Conservation (phyloP, 139 green algal species). For the Chloropicon primus region DNA sequence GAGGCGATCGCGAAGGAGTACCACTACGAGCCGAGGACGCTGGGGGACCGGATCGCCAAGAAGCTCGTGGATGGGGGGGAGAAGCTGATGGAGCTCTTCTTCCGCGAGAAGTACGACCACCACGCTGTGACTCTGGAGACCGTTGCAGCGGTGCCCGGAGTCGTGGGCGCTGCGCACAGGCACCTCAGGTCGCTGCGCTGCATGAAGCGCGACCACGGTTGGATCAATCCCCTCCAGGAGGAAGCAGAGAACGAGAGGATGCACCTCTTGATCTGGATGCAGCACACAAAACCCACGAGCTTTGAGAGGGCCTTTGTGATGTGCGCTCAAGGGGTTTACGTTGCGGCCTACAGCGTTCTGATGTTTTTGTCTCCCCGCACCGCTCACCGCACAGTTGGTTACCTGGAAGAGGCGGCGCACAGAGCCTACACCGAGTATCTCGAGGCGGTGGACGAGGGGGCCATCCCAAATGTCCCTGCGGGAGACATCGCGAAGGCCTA, state of each 20-base stretch:
- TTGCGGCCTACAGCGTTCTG: background rate
- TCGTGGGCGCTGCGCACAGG: background rate
- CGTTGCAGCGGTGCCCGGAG: background rate
- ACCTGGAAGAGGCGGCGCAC: background rate
- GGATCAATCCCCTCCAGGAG: background rate
- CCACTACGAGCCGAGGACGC: background rate
- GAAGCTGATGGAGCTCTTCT: background rate
- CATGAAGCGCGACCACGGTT: background rate
- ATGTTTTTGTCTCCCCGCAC: background rate
- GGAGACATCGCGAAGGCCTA: background rate
- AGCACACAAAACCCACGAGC: background rate
- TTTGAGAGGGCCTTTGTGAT: background rate
- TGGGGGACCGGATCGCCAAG: background rate
- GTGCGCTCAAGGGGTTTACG: background rate
- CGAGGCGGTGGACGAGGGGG: background rate
- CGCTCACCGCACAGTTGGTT: background rate
- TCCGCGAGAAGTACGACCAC: background rate
- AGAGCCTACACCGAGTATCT: background rate
- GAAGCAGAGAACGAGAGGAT: background rate
- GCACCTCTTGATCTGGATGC: background rate
- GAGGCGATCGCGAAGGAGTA: background rate
- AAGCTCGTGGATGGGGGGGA: background rate
- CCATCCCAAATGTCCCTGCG: background rate
- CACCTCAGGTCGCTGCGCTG: background rate
- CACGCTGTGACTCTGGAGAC: background rate